Evolutionary conservation across 176 grass and related monocot genomes (phyloP).

Genomic region (Aegilops longissima): DNA sequence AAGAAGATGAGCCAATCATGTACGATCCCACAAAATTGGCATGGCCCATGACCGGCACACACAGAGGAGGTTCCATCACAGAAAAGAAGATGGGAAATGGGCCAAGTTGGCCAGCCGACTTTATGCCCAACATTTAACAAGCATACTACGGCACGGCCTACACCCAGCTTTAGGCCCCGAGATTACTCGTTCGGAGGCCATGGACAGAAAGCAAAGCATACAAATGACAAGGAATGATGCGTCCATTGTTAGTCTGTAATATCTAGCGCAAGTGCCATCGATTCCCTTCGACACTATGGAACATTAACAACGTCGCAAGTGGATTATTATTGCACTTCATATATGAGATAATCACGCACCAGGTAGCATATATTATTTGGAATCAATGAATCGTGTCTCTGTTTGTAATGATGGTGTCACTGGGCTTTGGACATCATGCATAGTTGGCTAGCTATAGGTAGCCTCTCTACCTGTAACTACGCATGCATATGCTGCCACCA

Average conservation of each 20-base stretch:
- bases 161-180: constrained; percentile 20
- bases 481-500: neutral
- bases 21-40: constrained; percentile 31
- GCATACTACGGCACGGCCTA: neutral
- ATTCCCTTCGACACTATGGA: constrained; percentile 35
- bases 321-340: constrained; percentile 32
- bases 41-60: constrained; percentile 27
- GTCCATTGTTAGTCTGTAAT: constrained; percentile 28
- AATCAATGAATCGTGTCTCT: constrained; percentile 25
- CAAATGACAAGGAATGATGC: constrained; percentile 38
- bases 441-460: constrained; percentile 7
- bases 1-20: constrained; percentile 41
- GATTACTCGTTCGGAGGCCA: constrained; percentile 35
- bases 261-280: constrained; percentile 23
- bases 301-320: constrained; percentile 37
- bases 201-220: constrained; percentile 37
- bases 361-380: constrained; percentile 30
- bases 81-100: constrained; percentile 10
- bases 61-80: constrained; percentile 28
- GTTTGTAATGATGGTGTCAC: neutral
- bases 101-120: constrained; percentile 38
- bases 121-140: constrained; percentile 42
- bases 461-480: neutral
- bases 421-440: constrained; percentile 4
- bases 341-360: constrained; percentile 44